A percentile compares a stretch with the other conserved stretches of the same genome.
These are phyloP conservation scores for Macrolepiota albuminosa DNA, from an alignment of 768 basidiomycete species.

Conservation along the genomic window DNA sequence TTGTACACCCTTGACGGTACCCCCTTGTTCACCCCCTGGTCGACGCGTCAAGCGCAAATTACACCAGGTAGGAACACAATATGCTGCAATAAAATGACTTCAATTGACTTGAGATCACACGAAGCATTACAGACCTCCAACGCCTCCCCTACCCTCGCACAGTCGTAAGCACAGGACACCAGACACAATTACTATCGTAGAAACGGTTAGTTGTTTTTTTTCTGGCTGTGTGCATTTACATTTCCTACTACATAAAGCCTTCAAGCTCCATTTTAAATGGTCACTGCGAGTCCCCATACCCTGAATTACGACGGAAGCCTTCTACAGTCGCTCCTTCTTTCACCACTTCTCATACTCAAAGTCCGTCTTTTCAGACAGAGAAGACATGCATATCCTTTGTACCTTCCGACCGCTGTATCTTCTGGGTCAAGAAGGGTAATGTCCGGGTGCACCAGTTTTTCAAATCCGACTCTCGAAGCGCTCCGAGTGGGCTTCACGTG, in stretches of 20 bases:
- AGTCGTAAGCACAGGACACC: slow-evolving; percentile 28
- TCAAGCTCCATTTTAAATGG: not conserved
- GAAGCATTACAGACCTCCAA: slow-evolving; percentile 55
- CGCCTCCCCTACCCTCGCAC: slow-evolving; percentile 41
- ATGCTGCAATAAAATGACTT: not conserved
- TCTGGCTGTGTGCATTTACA: not conserved
- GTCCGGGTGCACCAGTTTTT: slow-evolving; percentile 18
- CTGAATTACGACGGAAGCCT: slow-evolving; percentile 2
- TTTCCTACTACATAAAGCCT: slow-evolving; percentile 1
- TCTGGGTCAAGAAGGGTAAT: slow-evolving; percentile 22
- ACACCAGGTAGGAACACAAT: slow-evolving; percentile 17
- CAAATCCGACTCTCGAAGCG: slow-evolving; percentile 7
- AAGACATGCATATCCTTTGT: slow-evolving; percentile 29
- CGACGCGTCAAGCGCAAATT: slow-evolving; percentile 17
- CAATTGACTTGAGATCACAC: not conserved
- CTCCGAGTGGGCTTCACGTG: not conserved
- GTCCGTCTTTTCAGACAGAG: slow-evolving; percentile 32
- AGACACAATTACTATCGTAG: not conserved
- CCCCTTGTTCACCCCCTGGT: slow-evolving; percentile 1
- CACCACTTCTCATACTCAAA: slow-evolving; percentile 20
- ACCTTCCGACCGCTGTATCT: slow-evolving; percentile 20
- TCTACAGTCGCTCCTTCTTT: slow-evolving; percentile 12
- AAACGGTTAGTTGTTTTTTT: not conserved
- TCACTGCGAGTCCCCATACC: not conserved
- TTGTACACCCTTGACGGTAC: slow-evolving; percentile 4